Evolutionary conservation across 345 rosid genomes (phyloP), one percentile per base, ranked within the genome.

Genomic region (Arabidopsis arenosa): DNA sequence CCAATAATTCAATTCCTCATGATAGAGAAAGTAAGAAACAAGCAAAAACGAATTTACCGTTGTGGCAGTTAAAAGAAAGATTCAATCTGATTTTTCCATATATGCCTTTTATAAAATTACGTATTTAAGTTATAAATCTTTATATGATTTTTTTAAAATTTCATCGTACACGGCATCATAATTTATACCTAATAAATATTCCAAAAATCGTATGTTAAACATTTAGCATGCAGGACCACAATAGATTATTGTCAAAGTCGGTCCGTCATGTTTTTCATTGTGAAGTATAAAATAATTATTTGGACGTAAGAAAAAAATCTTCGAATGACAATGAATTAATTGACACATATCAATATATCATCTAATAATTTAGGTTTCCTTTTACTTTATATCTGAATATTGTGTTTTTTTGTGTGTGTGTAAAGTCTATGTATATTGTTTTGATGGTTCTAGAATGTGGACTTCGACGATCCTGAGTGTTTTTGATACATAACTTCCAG

Each of bases 1-100:
- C 75, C 80, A 70, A 70, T 61, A 52, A 15, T 53, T 43, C 8
- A n/a, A 2, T n/a, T 69, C 51, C 52, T 52, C 49, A 76, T 76
- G 51, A 68, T 63, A 44, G 18, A 69, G 35, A 48, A 59, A 51
- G 39, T 39, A 51, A 30, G 48, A 35, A 52, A 61, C 57, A 68
- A 21, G 41, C 40, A 17, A 75, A 75, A 35, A 23, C 35, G 58
- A 69, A 69, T 26, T 76, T 62, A 61, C 75, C 65, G 75, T 54
- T 70, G 49, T 76, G 75, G 52, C 59, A 63, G 75, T 76, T 69
- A 43, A 54, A 54, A 40, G 30, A 18, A 44, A 26, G 11, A 52
- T 30, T 52, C 53, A 11, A 12, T 26, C 8, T 59, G 36, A 52
- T 40, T 40, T 63, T 45, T 52, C 33, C 21, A 62, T 32, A 39